Base-by-base conservation (phyloP, 164 flowering plant species). In the Sextonia rubra region DNA sequence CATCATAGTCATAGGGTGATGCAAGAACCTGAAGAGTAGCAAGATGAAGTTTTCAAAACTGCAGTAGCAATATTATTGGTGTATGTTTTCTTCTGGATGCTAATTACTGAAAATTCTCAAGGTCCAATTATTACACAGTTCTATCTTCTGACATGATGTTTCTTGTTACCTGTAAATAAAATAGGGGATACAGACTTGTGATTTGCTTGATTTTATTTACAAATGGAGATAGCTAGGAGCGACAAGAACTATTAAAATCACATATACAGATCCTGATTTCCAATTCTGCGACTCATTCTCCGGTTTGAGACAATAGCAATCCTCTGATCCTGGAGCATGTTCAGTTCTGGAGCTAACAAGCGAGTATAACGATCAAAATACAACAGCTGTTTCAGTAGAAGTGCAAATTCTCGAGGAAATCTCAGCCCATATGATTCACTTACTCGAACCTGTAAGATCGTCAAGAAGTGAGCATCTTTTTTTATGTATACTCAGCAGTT, bases 351-450 rank as follows among this genome's bases (percentile, higher is more conserved):
- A 66, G 98, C 98, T 74, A 94, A 69, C 71, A 94, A 69, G 18
- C 98, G 86, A 2, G 98, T 94, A 75, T 94, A 94, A 6, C 98
- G 93, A 62, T 94, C 98, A 71, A 94, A 94, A 72, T 94, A 94
- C 64, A 94, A 85, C 74, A 94, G 94, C 79, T 94, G 98, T 73
- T 94, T 94, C 92, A 94, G 77, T 27, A 94, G 90, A 77, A 94
- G 97, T 56, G 98, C 98, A 80, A 94, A 92, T 80, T 94, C 98
- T 48, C 97, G 87, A 29, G 98, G 98, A 77, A 94, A 94, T 73
- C 79, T 88, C 78, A 94, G 81, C 48, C 98, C 98, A 69, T 92
- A 94, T 11, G 98, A 92, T 81, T 92, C 97, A 80, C 98, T 92
- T 24, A 92, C 97, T 56, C 92, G 85, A 62, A 94, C 83, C 98